Evolutionary conservation across 345 rosid genomes (phyloP).

Genomic region (Populus deltoides): DNA sequence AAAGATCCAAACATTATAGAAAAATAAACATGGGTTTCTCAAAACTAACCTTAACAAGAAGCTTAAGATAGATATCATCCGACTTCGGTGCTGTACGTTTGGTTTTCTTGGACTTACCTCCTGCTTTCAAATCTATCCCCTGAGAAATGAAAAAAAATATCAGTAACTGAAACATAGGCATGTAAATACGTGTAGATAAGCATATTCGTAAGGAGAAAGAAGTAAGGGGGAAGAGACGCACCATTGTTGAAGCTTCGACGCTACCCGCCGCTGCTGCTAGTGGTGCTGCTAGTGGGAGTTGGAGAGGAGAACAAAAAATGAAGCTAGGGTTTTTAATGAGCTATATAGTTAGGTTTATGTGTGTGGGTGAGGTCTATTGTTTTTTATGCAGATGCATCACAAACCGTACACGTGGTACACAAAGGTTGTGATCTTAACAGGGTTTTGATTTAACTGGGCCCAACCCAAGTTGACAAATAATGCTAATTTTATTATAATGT

Average conservation of each 20-base stretch:
- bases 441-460: neutral
- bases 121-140: constrained; percentile 95
- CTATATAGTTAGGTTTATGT: constrained; percentile 14
- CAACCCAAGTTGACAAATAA: no score
- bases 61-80: constrained; percentile 92
- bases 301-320: constrained; percentile 3
- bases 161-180: neutral
- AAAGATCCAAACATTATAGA: neutral
- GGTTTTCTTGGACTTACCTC: constrained; percentile 94
- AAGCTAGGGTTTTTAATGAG: constrained; percentile 42
- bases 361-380: neutral
- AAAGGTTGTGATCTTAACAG: neutral
- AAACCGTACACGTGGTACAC: neutral
- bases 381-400: neutral
- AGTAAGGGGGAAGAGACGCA: constrained; percentile 4
- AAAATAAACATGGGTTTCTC: neutral
- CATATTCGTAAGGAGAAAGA: neutral
- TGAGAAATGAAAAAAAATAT: constrained; percentile 19
- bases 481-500: no score
- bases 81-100: constrained; percentile 85
- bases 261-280: constrained; percentile 8
- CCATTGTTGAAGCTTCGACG: constrained; percentile 35
- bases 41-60: constrained; percentile 72
- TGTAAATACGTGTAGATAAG: neutral
- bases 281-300: neutral